These are phyloP conservation scores for Avena atlantica DNA, from an alignment of 176 grass and related monocot species.

Conservation along the genomic window DNA sequence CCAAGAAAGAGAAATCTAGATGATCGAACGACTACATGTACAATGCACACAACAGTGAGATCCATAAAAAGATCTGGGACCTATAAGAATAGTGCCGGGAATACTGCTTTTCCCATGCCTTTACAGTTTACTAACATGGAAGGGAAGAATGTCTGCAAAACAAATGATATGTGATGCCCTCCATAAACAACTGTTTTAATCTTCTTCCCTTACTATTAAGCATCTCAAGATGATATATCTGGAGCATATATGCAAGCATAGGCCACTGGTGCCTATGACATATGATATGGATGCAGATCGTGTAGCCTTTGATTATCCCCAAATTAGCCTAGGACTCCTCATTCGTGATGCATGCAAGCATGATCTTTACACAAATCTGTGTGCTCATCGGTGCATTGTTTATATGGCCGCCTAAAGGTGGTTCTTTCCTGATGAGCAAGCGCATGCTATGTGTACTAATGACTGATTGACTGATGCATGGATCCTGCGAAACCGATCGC, in stretches of 20 bases:
- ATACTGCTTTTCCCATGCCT: slow-evolving; percentile 63
- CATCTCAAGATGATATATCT: slow-evolving; percentile 55
- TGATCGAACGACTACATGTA: slow-evolving; percentile 61
- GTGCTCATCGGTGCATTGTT: slow-evolving; percentile 25
- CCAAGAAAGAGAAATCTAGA: slow-evolving; percentile 42
- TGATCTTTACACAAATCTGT: slow-evolving; percentile 41
- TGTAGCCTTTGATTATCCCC: slow-evolving; percentile 50
- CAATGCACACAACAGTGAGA: slow-evolving; percentile 66
- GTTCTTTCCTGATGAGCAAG: slow-evolving; percentile 46
- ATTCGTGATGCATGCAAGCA: slow-evolving; percentile 53
- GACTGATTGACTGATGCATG: slow-evolving; percentile 55
- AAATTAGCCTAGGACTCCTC: slow-evolving; percentile 34
- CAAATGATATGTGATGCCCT: slow-evolving; percentile 56
- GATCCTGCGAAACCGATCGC: slow-evolving; percentile 57
- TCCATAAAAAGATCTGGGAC: slow-evolving; percentile 63
- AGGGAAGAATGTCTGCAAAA: slow-evolving; percentile 57
- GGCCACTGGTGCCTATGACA: slow-evolving; percentile 69
- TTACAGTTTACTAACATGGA: slow-evolving; percentile 70
- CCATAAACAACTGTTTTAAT: slow-evolving; percentile 51
- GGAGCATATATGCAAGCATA: slow-evolving; percentile 60
- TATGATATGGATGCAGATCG: slow-evolving; percentile 71
- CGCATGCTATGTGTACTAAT: slow-evolving; percentile 49
- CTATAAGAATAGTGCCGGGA: slow-evolving; percentile 67
- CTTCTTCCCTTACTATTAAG: slow-evolving; percentile 35
- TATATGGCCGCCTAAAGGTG: slow-evolving; percentile 49